These are phyloP conservation scores for Argentina anserina DNA, from an alignment of 306 rosid genomes.

Conservation along the genomic window DNA sequence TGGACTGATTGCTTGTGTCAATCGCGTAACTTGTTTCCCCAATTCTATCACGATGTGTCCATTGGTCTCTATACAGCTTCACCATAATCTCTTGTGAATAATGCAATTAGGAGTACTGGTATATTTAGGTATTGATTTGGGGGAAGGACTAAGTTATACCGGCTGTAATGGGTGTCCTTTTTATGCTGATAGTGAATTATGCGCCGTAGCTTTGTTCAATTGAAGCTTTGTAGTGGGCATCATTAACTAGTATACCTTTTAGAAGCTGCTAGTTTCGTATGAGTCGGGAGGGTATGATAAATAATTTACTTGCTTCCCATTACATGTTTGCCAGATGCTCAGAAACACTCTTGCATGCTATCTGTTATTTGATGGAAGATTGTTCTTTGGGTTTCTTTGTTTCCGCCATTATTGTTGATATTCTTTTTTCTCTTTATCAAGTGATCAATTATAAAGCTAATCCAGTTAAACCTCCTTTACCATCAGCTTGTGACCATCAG, in stretches of 20 bases:
- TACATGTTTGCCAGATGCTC: not conserved
- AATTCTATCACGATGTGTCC: not conserved
- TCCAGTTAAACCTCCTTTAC: not conserved
- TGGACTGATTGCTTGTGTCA: not conserved
- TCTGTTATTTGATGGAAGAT: not conserved
- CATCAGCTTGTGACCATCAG: slow-evolving; percentile 14
- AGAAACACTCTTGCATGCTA: not conserved
- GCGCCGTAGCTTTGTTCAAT: not conserved
- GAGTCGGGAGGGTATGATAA: too few species aligned
- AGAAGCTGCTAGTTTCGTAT: not conserved
- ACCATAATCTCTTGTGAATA: too few species aligned
- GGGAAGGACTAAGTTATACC: not conserved
- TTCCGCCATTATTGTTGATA: not conserved
- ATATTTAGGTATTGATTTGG: not conserved
- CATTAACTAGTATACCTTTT: not conserved
- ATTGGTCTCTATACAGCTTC: too few species aligned
- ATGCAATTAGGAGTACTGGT: too few species aligned
- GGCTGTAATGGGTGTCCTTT: not conserved
- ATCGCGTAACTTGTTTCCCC: slow-evolving; percentile 2
- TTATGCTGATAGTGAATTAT: not conserved
- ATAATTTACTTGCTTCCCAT: not conserved
- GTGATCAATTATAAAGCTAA: not conserved
- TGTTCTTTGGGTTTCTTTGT: not conserved
- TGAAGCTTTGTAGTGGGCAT: not conserved
- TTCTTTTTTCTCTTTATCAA: not conserved